Evolutionary conservation across 2,329 filamentous ascomycete species (phyloP).

Genomic region (Aureobasidium sp.): DNA sequence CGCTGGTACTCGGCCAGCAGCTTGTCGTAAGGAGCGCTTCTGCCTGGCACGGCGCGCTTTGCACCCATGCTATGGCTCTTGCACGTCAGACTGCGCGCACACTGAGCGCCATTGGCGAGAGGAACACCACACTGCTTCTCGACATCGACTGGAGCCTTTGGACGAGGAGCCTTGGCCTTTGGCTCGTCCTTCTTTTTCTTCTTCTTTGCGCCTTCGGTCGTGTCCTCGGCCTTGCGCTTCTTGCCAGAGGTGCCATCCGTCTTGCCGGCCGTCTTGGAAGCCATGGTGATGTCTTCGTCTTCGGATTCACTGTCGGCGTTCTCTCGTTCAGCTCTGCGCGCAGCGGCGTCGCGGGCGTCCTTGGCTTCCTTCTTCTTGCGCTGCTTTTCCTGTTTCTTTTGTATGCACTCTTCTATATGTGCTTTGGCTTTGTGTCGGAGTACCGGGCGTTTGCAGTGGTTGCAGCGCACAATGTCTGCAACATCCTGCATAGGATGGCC

Average conservation of each 20-base stretch:
- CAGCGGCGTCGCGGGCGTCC: constrained; percentile 43
- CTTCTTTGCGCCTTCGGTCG: constrained; percentile 67
- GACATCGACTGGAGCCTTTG: constrained; percentile 85
- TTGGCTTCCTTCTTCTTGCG: constrained; percentile 58
- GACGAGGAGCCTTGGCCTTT: constrained; percentile 62
- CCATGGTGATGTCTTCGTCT: constrained; percentile 18
- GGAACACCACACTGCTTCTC: constrained; percentile 87
- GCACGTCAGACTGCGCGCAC: constrained; percentile 78
- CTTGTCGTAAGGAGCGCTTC: constrained; percentile 85
- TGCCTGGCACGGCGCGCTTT: constrained; percentile 75
- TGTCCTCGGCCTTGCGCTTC: constrained; percentile 41
- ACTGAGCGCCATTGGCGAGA: constrained; percentile 74
- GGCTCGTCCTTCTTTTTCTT: constrained; percentile 54
- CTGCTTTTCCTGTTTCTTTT: constrained; percentile 63
- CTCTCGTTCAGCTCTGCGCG: constrained; percentile 33
- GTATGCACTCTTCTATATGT: constrained; percentile 77
- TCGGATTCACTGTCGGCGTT: constrained; percentile 24
- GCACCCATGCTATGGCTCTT: constrained; percentile 92
- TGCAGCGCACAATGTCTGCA: constrained; percentile 72
- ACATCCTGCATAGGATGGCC: constrained; percentile 74
- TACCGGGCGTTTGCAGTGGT: constrained; percentile 87
- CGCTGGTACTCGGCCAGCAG: constrained; percentile 62
- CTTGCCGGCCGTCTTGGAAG: constrained; percentile 35
- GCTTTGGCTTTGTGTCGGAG: constrained; percentile 64
- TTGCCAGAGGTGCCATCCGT: constrained; percentile 33